These are phyloP conservation scores for Penicillium cataractarum DNA, from an alignment of 495 filamentous ascomycete genomes.

Conservation along the genomic window DNA sequence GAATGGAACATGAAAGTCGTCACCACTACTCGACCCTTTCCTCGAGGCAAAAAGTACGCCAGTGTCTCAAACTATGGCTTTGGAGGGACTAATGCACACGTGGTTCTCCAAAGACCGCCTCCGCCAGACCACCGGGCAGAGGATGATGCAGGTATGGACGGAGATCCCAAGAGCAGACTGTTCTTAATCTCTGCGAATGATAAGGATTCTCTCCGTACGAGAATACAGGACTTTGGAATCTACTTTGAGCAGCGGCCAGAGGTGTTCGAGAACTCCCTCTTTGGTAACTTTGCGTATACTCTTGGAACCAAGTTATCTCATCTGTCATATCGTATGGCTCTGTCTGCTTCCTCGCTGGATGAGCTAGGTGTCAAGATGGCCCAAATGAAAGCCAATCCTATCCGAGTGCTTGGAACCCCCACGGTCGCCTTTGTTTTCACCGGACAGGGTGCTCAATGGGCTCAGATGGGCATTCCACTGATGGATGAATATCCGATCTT, in stretches of 20 bases:
- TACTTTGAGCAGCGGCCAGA: slow-evolving; percentile 39
- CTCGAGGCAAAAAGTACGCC: slow-evolving; percentile 36
- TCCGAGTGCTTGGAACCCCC: slow-evolving; percentile 19
- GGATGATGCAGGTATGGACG: slow-evolving; percentile 20
- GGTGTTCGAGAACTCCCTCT: slow-evolving; percentile 34
- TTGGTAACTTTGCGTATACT: slow-evolving; percentile 36
- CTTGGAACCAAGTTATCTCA: slow-evolving; percentile 32
- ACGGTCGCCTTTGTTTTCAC: slow-evolving; percentile 31
- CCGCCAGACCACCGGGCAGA: slow-evolving; percentile 9
- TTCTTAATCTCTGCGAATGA: slow-evolving; percentile 37
- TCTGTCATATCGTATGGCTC: slow-evolving; percentile 30
- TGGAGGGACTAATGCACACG: slow-evolving; percentile 65
- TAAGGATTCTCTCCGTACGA: slow-evolving; percentile 30
- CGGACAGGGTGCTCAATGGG: slow-evolving; percentile 38
- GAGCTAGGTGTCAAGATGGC: slow-evolving; percentile 26
- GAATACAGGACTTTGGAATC: slow-evolving; percentile 33
- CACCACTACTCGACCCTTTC: slow-evolving; percentile 22
- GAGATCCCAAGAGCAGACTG: slow-evolving; percentile 30
- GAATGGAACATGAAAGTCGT: slow-evolving; percentile 21
- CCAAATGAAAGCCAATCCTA: slow-evolving; percentile 29
- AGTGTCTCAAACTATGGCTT: slow-evolving; percentile 67
- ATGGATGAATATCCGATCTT: slow-evolving; percentile 14
- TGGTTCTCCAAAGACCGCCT: slow-evolving; percentile 45
- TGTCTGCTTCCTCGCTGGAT: slow-evolving; percentile 20
- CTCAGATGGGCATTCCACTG: slow-evolving; percentile 31